Conservation (phyloP, 768 basidiomycete genomes). For the Suillus fuscotomentosus region DNA sequence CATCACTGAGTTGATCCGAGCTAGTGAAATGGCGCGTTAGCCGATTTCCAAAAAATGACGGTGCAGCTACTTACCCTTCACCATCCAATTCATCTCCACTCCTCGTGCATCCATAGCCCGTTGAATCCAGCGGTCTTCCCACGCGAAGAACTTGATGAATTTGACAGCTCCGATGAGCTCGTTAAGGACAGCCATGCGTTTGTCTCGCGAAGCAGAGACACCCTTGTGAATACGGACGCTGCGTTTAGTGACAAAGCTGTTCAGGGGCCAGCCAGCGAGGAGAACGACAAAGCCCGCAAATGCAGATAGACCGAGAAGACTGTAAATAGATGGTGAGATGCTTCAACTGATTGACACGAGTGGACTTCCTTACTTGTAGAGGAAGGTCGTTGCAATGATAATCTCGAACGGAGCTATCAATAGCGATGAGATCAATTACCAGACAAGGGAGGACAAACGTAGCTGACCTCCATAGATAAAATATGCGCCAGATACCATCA, state of each 20-base stretch:
- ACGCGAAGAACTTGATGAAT: conserved; percentile 45
- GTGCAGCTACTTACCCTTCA: neutral
- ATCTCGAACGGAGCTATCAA: conserved; percentile 71
- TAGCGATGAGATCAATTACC: neutral
- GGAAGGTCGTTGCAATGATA: conserved; percentile 64
- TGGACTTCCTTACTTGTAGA: conserved; percentile 59
- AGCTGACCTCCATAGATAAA: conserved; percentile 63
- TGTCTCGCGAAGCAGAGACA: conserved; percentile 35
- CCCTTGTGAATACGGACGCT: conserved; percentile 37
- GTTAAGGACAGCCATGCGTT: conserved; percentile 42
- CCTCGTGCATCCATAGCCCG: conserved; percentile 49
- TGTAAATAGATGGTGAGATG: conserved; percentile 20
- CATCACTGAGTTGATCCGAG: conserved; percentile 68
- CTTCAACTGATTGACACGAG: neutral
- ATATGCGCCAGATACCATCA: conserved; percentile 55
- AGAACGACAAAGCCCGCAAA: conserved; percentile 62
- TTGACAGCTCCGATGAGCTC: conserved; percentile 42
- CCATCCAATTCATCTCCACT: conserved; percentile 40
- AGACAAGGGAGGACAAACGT: neutral
- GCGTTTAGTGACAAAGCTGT: conserved; percentile 37
- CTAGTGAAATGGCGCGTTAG: conserved; percentile 28
- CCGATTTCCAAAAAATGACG: neutral
- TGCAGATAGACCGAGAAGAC: conserved; percentile 65
- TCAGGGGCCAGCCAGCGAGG: conserved; percentile 51
- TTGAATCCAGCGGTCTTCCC: conserved; percentile 44